These are phyloP conservation scores for Dictyostelium discoideum DNA, from an alignment of 78 protist species.

Conservation along the genomic window dicty_2.7 NC_007088.5:8102501-8103000, in stretches of 20 bases:
- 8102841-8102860: too few species aligned
- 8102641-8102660: not conserved
- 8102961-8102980: not conserved
- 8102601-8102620: not conserved
- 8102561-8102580: not conserved
- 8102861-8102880: too few species aligned
- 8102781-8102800: too few species aligned
- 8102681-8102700: not conserved
- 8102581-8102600: not conserved
- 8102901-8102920: not conserved
- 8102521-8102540: not conserved
- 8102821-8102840: too few species aligned
- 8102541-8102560: not conserved
- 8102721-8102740: too few species aligned
- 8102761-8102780: too few species aligned
- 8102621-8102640: not conserved
- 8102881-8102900: not conserved
- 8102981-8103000: not conserved
- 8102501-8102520: not conserved
- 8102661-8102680: not conserved
- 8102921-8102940: not conserved
- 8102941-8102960: not conserved
- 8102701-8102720: not conserved
- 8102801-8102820: too few species aligned
- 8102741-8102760: too few species aligned